Evolutionary conservation across 2,329 filamentous ascomycete species (phyloP).

Genomic region (Diaporthe citrichinensis): DNA sequence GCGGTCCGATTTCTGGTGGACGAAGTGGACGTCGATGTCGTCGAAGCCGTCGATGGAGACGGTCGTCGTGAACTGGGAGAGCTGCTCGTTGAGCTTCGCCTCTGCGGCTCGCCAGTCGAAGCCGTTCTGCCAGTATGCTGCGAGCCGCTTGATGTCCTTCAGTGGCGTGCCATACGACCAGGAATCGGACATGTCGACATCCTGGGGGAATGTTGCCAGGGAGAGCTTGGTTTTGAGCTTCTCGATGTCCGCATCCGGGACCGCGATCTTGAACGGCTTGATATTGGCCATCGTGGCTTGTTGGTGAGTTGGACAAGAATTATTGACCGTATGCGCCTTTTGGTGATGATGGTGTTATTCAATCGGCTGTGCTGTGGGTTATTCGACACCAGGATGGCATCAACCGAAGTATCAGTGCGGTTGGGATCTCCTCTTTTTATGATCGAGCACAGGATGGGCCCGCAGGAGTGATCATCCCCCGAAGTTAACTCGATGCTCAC

Average conservation of each 20-base stretch:
- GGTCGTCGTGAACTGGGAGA: slow-evolving; percentile 70
- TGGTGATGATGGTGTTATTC: neutral
- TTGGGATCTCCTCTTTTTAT: neutral
- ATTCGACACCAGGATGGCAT: no score
- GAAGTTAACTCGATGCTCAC: neutral
- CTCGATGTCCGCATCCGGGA: slow-evolving; percentile 51
- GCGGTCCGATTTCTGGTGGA: slow-evolving; percentile 62
- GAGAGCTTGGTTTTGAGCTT: slow-evolving; percentile 40
- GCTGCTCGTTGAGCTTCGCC: slow-evolving; percentile 65
- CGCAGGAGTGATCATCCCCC: neutral
- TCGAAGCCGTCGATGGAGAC: slow-evolving; percentile 72
- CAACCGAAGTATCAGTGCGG: neutral
- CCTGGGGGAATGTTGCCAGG: slow-evolving; percentile 61
- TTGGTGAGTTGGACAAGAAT: accelerated
- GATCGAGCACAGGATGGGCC: neutral
- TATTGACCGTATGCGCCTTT: neutral
- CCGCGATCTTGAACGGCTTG: slow-evolving; percentile 52
- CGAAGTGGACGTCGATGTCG: slow-evolving; percentile 73
- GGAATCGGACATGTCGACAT: slow-evolving; percentile 60
- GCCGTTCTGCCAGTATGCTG: slow-evolving; percentile 70
- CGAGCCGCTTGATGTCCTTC: slow-evolving; percentile 71
- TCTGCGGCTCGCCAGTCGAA: slow-evolving; percentile 74
- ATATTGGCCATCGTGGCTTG: slow-evolving; percentile 43
- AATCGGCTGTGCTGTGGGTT: no score
- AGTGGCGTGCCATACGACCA: slow-evolving; percentile 73